Base-by-base conservation (phyloP, 108 stramenopile species). In the Discostella stelligeroides region DNA sequence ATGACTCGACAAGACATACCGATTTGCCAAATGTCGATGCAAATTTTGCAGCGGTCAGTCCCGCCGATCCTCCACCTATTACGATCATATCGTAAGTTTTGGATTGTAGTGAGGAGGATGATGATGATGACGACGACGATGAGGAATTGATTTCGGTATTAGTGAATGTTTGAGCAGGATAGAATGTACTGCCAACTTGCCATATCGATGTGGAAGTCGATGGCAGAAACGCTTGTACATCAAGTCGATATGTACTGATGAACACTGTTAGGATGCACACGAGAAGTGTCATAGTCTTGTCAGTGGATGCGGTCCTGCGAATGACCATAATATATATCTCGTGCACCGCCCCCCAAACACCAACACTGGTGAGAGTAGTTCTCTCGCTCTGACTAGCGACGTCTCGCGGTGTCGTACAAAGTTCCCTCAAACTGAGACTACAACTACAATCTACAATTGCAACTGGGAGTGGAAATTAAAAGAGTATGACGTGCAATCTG, bases 41-140 rank as follows among this genome's bases (percentile, higher is more conserved):
- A 49, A 91, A 88, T 63, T 89, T 90, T 13, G 90, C 87, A 48
- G 91, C 87, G n/a, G 90, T 90, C 7, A 95, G 56, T 1, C 94
- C 94, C 0, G 87, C 86, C 6, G 85, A 80, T 58, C 94, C 94
- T 20, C 90, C 86, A 5, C 88, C 87, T n/a, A 87, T 71, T 7
- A 84, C 83, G 37, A 95, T 81, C 42, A 95, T 50, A 68, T 95
- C 92, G 63, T 92, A 95, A 12, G 7, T n/a, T 67, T 24, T 58
- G 38, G 29, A 61, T 61, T 50, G 3, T 4, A 17, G 2, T 8
- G 57, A 39, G 1, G 53, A 10, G 2, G 25, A 7, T 14, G 13
- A 28, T 61, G 65, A 14, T 4, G 9, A n/a, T 8, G 57, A 39
- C 0, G 53, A 10, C 7, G 25, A 7, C 28, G 13, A 28, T 10